A percentile compares a stretch with the other conserved stretches of the same genome.
phyloP scores from a whole-genome alignment of 2,329 filamentous ascomycete genomes.

The Aulographum hederae region DNA sequence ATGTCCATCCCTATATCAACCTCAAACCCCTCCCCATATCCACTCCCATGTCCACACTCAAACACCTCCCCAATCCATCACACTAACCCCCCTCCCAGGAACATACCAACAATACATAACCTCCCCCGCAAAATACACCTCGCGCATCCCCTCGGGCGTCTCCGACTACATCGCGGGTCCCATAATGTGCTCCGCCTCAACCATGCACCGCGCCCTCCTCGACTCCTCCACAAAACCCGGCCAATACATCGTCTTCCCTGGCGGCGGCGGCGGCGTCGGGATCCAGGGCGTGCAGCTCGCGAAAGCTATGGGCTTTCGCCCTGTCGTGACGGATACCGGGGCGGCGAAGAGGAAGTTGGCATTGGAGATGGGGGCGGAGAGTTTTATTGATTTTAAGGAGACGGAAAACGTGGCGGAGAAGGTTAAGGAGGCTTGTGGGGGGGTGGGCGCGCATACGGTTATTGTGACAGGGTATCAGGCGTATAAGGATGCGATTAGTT shows the following conservation, averaged over 20 bases:
- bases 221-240: conserved; percentile 31
- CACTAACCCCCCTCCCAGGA: too few species aligned
- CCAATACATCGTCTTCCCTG: conserved; percentile 36
- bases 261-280: conserved; percentile 36
- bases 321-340: conserved; percentile 18
- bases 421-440: conserved; percentile 15
- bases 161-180: conserved; percentile 34
- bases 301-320: conserved; percentile 19
- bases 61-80: too few species aligned
- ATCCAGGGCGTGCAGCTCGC: conserved; percentile 35
- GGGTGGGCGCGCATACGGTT: conserved; percentile 19
- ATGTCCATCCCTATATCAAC: too few species aligned
- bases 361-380: conserved; percentile 15
- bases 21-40: too few species aligned
- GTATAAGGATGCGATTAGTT: conserved; percentile 24
- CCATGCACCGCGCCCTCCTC: conserved; percentile 37
- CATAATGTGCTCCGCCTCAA: conserved; percentile 38
- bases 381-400: conserved; percentile 20
- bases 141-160: conserved; percentile 36
- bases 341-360: conserved; percentile 16
- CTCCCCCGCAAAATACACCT: conserved; percentile 35
- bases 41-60: too few species aligned
- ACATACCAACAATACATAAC: conserved; percentile 42
- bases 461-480: conserved; percentile 21
- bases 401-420: conserved; percentile 15